Conservation (phyloP, 352 stramenopile genomes). For the Phytophthora capsici region DNA sequence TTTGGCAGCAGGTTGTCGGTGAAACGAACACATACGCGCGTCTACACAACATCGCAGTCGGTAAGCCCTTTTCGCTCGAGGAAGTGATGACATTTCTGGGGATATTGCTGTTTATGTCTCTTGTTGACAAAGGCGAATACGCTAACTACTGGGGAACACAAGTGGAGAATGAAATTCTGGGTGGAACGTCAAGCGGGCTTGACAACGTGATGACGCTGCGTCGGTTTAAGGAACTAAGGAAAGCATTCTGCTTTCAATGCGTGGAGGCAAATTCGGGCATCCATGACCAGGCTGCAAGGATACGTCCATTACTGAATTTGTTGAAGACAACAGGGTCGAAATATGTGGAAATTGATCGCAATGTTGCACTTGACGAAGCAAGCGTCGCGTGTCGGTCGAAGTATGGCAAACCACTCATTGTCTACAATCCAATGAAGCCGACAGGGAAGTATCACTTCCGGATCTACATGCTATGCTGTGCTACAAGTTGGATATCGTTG, state of each 20-base stretch:
- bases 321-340: slow-evolving; percentile 4
- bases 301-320: background rate
- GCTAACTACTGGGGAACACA: slow-evolving; percentile 41
- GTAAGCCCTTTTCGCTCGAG: background rate
- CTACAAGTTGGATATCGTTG: slow-evolving; percentile 29
- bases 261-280: background rate
- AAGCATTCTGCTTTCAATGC: slow-evolving; percentile 25
- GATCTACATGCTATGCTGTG: slow-evolving; percentile 38
- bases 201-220: slow-evolving; percentile 29
- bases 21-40: slow-evolving; percentile 22
- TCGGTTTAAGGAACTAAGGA: slow-evolving; percentile 24
- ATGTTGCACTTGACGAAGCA: slow-evolving; percentile 16
- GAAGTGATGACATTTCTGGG: slow-evolving; percentile 15
- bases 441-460: slow-evolving; percentile 40
- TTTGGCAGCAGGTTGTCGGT: slow-evolving; percentile 31
- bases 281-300: background rate
- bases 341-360: slow-evolving; percentile 3
- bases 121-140: slow-evolving; percentile 40
- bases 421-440: slow-evolving; percentile 14
- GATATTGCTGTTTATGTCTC: slow-evolving; percentile 6
- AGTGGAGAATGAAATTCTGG: slow-evolving; percentile 25
- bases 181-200: background rate
- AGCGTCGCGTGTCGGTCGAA: slow-evolving; percentile 8
- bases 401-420: slow-evolving; percentile 1
- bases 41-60: background rate